A percentile compares a stretch with the other conserved stretches of the same genome.
Evolutionary conservation across 441 rosid genomes (phyloP).

Genomic region (Erodium texanum): DNA sequence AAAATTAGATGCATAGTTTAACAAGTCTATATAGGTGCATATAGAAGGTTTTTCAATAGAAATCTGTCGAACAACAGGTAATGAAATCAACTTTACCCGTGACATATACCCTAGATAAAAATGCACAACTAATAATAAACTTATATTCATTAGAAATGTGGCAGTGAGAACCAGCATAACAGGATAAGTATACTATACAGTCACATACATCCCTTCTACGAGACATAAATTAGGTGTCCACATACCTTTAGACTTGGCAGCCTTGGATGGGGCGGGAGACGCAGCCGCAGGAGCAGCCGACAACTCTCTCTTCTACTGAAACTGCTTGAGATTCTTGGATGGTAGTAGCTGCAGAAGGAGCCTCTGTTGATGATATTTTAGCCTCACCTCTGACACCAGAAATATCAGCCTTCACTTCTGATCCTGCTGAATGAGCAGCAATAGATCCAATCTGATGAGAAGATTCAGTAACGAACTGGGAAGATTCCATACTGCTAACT

Average conservation of each 20-base stretch:
- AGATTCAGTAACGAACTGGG: slow-evolving; percentile 31
- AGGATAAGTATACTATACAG: neutral
- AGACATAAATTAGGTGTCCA: neutral
- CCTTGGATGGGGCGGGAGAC: slow-evolving; percentile 34
- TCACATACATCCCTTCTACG: neutral
- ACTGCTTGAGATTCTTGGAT: slow-evolving; percentile 21
- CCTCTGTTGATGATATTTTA: slow-evolving; percentile 25
- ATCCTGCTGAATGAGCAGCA: slow-evolving; percentile 24
- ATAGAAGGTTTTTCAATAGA: neutral
- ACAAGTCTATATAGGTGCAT: neutral
- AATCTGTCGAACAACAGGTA: too few species aligned
- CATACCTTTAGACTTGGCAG: slow-evolving; percentile 62
- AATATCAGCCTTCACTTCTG: slow-evolving; percentile 24
- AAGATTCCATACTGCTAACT: slow-evolving; percentile 31
- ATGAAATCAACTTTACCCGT: too few species aligned
- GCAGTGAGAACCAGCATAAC: neutral
- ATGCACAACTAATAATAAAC: neutral
- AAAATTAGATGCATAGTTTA: neutral
- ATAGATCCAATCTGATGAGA: slow-evolving; percentile 24
- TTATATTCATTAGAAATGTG: neutral
- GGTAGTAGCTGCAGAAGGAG: slow-evolving; percentile 26
- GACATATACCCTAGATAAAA: neutral
- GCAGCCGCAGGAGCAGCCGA: slow-evolving; percentile 22
- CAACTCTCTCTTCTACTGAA: slow-evolving; percentile 23
- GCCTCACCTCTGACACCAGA: slow-evolving; percentile 22